These are phyloP conservation scores for Cetradonia linearis DNA, from an alignment of 495 filamentous ascomycete species.

Conservation along the genomic window DNA sequence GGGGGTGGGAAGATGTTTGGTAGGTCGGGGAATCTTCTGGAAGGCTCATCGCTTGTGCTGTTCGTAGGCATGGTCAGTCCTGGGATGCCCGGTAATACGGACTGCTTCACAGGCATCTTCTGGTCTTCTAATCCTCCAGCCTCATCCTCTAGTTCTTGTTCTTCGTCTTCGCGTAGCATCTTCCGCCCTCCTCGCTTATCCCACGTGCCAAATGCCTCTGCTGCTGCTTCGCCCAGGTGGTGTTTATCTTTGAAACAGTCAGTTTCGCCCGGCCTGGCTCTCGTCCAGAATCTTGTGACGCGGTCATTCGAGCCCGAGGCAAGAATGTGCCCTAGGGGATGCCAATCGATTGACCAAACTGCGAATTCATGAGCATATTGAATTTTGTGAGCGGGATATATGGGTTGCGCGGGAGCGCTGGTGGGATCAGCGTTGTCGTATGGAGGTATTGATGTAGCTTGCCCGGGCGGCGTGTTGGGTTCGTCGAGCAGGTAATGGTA, in stretches of 20 bases:
- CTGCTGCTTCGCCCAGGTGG: constrained; percentile 87
- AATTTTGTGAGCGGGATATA: constrained; percentile 77
- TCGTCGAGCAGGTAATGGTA: constrained; percentile 91
- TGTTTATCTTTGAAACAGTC: constrained; percentile 79
- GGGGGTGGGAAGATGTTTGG: constrained; percentile 38
- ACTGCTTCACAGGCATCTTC: constrained; percentile 54
- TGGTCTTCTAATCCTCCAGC: constrained; percentile 90
- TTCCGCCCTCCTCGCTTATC: constrained; percentile 67
- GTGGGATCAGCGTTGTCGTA: constrained; percentile 73
- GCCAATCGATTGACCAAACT: constrained; percentile 96
- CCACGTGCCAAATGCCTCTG: constrained; percentile 87
- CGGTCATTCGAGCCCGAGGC: constrained; percentile 98
- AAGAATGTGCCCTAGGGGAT: constrained; percentile 88
- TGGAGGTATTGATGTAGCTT: constrained; percentile 55
- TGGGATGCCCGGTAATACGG: constrained; percentile 44
- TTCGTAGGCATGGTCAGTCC: constrained; percentile 31
- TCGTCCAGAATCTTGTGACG: constrained; percentile 91
- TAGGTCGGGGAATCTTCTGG: constrained; percentile 38
- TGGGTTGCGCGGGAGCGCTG: constrained; percentile 69
- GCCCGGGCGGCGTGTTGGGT: constrained; percentile 66
- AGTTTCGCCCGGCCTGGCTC: constrained; percentile 74
- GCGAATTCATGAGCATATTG: constrained; percentile 84
- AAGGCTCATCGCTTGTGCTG: constrained; percentile 30
- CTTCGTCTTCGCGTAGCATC: constrained; percentile 81
- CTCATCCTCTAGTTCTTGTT: constrained; percentile 86